phyloP scores from a whole-genome alignment of 73 alveolate species.

The Durusdinium trenchii region DNA sequence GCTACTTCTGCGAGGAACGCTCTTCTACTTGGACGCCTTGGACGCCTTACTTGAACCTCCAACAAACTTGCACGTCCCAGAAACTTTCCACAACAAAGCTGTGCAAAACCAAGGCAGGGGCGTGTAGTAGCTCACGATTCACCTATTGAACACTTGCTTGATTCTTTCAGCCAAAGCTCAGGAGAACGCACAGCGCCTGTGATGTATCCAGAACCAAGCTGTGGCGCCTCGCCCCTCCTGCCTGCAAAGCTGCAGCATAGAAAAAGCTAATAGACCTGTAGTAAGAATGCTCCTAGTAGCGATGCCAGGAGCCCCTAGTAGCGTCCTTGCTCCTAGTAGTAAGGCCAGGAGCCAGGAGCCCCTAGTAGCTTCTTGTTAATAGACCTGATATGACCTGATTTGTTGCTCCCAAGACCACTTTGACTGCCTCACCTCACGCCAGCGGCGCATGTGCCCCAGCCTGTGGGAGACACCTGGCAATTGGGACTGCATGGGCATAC shows the following conservation, averaged over 20 bases:
- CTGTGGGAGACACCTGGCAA: conserved; percentile 30
- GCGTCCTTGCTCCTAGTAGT: too few relatives aligned
- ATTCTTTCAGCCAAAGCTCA: not conserved
- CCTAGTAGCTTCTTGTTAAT: too few relatives aligned
- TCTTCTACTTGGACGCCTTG: too few relatives aligned
- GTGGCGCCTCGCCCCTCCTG: not conserved
- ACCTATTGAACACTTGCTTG: not conserved
- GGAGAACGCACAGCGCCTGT: not conserved
- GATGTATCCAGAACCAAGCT: conserved; percentile 35
- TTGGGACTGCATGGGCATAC: not conserved
- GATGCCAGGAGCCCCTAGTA: too few relatives aligned
- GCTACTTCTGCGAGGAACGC: too few relatives aligned
- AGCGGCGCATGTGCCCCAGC: conserved; percentile 52
- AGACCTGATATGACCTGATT: too few relatives aligned
- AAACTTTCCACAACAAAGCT: not conserved
- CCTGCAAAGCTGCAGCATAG: not conserved
- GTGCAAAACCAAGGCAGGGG: not conserved
- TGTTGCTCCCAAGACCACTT: not conserved
- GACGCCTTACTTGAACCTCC: too few relatives aligned
- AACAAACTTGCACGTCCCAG: not conserved
- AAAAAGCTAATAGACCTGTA: too few relatives aligned
- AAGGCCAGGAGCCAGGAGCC: too few relatives aligned
- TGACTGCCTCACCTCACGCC: conserved; percentile 13
- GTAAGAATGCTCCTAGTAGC: too few relatives aligned
- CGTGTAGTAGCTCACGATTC: conserved; percentile 63